These are phyloP conservation scores for Ensete glaucum DNA, from an alignment of 176 grass and related monocot species.

Conservation along the genomic window DNA sequence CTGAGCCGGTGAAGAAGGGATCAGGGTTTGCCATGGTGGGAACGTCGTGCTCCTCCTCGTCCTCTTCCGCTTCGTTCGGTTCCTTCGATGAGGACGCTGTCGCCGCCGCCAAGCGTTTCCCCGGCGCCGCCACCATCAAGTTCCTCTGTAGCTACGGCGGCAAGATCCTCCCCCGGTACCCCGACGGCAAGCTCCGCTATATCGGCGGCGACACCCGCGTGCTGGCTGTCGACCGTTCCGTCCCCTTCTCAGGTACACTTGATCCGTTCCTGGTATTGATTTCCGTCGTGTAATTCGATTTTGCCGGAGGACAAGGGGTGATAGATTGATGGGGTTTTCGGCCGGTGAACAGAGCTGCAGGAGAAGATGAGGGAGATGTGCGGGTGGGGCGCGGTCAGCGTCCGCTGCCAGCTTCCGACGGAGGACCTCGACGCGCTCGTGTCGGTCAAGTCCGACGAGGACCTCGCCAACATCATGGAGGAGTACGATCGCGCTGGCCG, in stretches of 20 bases:
- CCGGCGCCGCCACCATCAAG: not conserved
- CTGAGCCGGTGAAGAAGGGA: not conserved
- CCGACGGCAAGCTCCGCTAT: not conserved
- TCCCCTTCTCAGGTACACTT: not conserved
- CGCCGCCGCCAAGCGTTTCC: not conserved
- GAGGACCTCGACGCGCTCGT: constrained; percentile 84
- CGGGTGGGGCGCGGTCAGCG: not conserved
- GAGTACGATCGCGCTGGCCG: constrained; percentile 37
- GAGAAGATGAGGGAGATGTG: not conserved
- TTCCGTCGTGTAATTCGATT: not conserved
- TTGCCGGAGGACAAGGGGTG: not conserved
- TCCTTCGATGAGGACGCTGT: not conserved
- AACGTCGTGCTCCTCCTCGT: not conserved
- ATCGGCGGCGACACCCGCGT: not conserved
- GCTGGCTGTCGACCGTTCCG: not conserved
- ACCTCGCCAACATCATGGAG: constrained; percentile 76
- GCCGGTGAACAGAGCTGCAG: not conserved
- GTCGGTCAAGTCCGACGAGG: constrained; percentile 70
- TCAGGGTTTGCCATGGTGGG: not conserved
- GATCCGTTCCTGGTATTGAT: not conserved
- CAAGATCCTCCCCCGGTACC: not conserved
- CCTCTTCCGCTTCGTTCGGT: not conserved
- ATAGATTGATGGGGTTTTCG: not conserved
- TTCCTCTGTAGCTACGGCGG: not conserved
- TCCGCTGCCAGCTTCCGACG: constrained; percentile 63